Percentiles rank a stretch among this genome's conserved stretches.
Conservation (phyloP, 2,329 filamentous ascomycete species). For the Trichoderma pleuroti region DNA sequence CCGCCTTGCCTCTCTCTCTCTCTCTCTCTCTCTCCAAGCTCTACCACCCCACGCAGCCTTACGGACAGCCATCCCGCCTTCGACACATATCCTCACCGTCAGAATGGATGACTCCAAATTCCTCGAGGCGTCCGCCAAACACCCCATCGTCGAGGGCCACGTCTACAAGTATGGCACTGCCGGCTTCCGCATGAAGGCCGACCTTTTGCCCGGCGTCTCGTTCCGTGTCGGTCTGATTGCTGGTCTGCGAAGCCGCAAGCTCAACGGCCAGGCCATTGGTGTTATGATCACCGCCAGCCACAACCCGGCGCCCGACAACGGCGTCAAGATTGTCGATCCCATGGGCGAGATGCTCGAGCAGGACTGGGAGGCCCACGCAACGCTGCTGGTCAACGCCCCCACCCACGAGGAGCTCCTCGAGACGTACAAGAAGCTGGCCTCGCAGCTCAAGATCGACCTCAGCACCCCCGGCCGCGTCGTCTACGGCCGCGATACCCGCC, state of each 20-base stretch:
- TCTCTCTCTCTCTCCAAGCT: background rate
- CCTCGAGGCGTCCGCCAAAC: slow-evolving; percentile 58
- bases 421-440: slow-evolving; percentile 71
- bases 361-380: slow-evolving; percentile 89
- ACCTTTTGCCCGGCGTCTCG: slow-evolving; percentile 85
- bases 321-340: slow-evolving; percentile 93
- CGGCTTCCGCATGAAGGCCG: slow-evolving; percentile 66
- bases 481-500: slow-evolving; percentile 87
- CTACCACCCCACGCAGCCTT: background rate
- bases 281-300: slow-evolving; percentile 96
- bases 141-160: slow-evolving; percentile 55
- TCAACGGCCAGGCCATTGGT: slow-evolving; percentile 86
- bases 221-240: slow-evolving; percentile 90
- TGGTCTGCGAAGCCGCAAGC: slow-evolving; percentile 81
- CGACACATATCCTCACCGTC: background rate
- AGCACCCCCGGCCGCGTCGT: slow-evolving; percentile 72
- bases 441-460: slow-evolving; percentile 72
- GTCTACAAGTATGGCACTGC: slow-evolving; percentile 64
- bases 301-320: slow-evolving; percentile 86
- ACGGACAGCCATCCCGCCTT: background rate
- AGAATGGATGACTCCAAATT: slow-evolving; percentile 53
- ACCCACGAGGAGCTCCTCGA: slow-evolving; percentile 71
- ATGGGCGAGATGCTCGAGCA: slow-evolving; percentile 98
- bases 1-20: too few species aligned
- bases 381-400: slow-evolving; percentile 79